Evolutionary conservation across 192 early-diverging fungal genomes (phyloP), one percentile per base, ranked within the genome.

Genomic region (Powellomyces hirtus): DNA sequence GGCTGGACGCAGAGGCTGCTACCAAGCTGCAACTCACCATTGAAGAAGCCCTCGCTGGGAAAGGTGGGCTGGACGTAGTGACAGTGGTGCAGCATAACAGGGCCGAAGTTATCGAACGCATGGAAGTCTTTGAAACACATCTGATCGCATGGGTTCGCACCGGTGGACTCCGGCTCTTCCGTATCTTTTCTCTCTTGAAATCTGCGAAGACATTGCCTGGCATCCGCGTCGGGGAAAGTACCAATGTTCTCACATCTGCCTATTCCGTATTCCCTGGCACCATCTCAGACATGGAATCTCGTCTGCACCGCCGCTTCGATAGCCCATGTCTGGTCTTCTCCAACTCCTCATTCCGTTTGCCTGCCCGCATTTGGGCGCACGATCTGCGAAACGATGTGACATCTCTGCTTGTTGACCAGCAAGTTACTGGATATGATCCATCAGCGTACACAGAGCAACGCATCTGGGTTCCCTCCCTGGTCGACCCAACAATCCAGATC

Each of bases 81-180:
- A 42, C 33, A 0, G 31, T 78, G 4, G 11, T 78, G 2, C 29
- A 26, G 0, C 58, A 66, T 20, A 16, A 34, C 1, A 1, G 24
- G 11, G 10, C 33, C 33, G 18, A 22, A 37, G 67, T 53, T 45
- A 71, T 79, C 57, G 80, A 81, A 52, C n/a, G 34, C 13, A 50
- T 81, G 42, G 75, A 75, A 38, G 38, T 72, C 26, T 61, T 74
- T 30, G 10, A 24, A 8, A 50, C 7, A 0, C 61, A 73, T 37
- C 10, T 79, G 30, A 35, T 80, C 14, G 27, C 63, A 5, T 81
- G 76, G 76, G 20, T 49, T 3, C 63, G 76, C 16, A 33, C 8
- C 8, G 35, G 60, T 55, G 77, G 73, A 2, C 30, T 68, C 2
- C 70, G 77, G 34, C 24, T 27, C 8, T 37, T 72, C 30, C 53